Evolutionary conservation across 208 protist genomes (phyloP), one percentile per base, ranked within the genome.

Genomic region (Acanthamoeba rhysodes): DNA sequence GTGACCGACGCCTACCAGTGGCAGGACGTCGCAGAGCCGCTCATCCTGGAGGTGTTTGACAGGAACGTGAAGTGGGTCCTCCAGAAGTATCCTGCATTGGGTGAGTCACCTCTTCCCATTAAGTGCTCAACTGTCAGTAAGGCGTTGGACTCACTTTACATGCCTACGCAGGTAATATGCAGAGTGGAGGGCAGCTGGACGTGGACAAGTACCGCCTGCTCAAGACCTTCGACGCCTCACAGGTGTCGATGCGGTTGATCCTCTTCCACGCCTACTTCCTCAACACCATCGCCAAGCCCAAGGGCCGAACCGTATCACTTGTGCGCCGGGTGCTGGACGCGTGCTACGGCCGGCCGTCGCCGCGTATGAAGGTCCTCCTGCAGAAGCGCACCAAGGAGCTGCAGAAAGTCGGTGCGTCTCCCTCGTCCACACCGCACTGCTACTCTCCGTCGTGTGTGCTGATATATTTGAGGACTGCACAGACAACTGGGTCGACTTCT

Each of bases 221-320:
- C 16, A 62, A 90, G 57, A 90, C 55, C 27, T 90, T 90, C 53
- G 84, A 90, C 24, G 84, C 84, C 18, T n/a, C 29, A 14, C 84
- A 90, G 57, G 84, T 90, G 55, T 62, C 55, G 20, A 37, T n/a
- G 84, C 48, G 84, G 10, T 68, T 90, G 24, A 62, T 90, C 41
- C 84, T 90, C 53, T 90, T 90, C 84, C 48, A 90, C 84, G 84
- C 41, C 53, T 41, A 68, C 84, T 90, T 90, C 84, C 57, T 90
- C n/a, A 90, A 62, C 84, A 27, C n/a, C 18, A n/a, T 90, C 24
- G 57, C n/a, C 48, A 90, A 62, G 48, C 57, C 84, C 29, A n/a
- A 90, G 41, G 76, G 72, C 7, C 76, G 76, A 12, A 16, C 41
- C 24, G 76, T 55, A 4, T 48, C 76, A 24, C 14, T 18, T 7